These are phyloP conservation scores for Ogataea allantospora DNA, from an alignment of 805 yeast species.

Conservation along the genomic window DNA sequence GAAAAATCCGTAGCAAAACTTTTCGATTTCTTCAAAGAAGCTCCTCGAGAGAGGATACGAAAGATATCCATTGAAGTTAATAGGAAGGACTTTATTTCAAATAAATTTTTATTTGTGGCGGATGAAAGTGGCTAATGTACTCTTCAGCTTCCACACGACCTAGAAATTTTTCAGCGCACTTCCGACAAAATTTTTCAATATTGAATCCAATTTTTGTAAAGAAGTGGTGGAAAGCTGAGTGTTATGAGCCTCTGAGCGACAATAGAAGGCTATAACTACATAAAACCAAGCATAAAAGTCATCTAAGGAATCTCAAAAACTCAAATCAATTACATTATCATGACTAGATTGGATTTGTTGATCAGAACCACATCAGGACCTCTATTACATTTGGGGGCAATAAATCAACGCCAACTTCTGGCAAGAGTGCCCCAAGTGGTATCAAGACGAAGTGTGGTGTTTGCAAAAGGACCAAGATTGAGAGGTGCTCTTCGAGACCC, in stretches of 20 bases:
- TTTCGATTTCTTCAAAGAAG: slow-evolving; percentile 63
- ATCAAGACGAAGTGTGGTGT: slow-evolving; percentile 30
- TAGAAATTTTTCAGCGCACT: slow-evolving; percentile 14
- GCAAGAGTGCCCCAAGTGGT: slow-evolving; percentile 4
- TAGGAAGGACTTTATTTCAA: background rate
- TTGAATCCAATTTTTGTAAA: slow-evolving; percentile 1
- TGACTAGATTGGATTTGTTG: background rate
- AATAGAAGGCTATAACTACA: background rate
- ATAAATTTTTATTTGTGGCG: slow-evolving; percentile 14
- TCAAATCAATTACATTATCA: background rate
- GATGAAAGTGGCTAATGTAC: slow-evolving; percentile 9
- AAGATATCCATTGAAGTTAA: slow-evolving; percentile 76
- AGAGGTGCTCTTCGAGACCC: slow-evolving; percentile 74
- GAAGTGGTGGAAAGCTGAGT: slow-evolving; percentile 5
- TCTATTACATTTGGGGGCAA: slow-evolving; percentile 1
- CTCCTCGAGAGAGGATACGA: slow-evolving; percentile 81
- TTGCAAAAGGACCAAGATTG: slow-evolving; percentile 55
- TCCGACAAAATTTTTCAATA: slow-evolving; percentile 23
- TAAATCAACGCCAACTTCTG: slow-evolving; percentile 1
- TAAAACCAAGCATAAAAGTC: background rate
- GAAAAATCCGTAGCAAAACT: slow-evolving; percentile 43
- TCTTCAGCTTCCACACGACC: slow-evolving; percentile 17
- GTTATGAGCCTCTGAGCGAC: slow-evolving; percentile 8
- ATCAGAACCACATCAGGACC: slow-evolving; percentile 5
- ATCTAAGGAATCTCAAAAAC: no score